phyloP scores from a whole-genome alignment of 352 stramenopile species.

The Saprolegnia parasitica region DNA sequence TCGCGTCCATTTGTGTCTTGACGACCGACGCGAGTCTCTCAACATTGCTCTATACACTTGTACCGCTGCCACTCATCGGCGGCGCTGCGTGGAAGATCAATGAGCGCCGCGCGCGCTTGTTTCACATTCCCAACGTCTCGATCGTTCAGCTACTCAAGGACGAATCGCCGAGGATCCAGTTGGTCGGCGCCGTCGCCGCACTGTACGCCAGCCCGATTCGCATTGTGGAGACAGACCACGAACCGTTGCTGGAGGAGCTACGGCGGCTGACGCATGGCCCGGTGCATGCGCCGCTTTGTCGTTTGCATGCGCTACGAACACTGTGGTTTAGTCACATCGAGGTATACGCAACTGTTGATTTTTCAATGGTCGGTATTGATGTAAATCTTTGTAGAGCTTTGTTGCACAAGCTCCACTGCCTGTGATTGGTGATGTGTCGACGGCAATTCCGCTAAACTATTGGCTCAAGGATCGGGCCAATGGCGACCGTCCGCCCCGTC shows the following conservation, averaged over 20 bases:
- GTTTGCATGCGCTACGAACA: neutral
- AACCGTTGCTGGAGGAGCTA: neutral
- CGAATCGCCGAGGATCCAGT: neutral
- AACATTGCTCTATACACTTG: neutral
- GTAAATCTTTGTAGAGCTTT: neutral
- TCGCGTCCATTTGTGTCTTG: neutral
- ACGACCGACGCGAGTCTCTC: neutral
- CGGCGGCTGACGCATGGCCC: neutral
- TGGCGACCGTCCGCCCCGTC: neutral
- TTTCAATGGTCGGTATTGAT: neutral
- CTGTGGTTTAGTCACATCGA: neutral
- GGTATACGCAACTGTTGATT: neutral
- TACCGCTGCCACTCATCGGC: neutral
- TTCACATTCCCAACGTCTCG: neutral
- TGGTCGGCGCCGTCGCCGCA: neutral
- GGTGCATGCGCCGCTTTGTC: neutral
- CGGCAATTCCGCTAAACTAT: neutral
- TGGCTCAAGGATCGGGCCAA: neutral
- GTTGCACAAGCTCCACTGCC: neutral
- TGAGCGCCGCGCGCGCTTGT: neutral
- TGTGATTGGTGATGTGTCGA: neutral
- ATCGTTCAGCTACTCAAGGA: neutral
- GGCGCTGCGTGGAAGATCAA: neutral
- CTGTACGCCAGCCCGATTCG: neutral
- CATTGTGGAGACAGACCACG: neutral